Evolutionary conservation across 129 eudicot genomes (phyloP), one percentile per base, ranked within the genome.

Genomic region (Artemisia tridentata): DNA sequence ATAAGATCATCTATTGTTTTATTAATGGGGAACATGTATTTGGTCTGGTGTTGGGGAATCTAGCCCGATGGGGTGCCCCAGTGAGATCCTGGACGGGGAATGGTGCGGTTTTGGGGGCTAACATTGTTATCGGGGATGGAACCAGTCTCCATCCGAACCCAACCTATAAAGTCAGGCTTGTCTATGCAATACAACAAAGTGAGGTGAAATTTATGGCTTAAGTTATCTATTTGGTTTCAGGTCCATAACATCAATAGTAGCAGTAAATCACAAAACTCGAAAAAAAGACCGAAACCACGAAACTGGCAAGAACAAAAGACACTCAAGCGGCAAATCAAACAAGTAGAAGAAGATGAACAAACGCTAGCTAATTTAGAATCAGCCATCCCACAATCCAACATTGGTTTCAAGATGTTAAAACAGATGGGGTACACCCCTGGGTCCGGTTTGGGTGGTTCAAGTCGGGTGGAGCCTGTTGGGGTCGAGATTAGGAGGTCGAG

Each of bases 401-500:
- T 93, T 17, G 99, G 99, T 13, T 93, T 87, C 79, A 93, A 89
- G 76, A 81, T 93, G 87, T 69, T 93, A 69, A 86, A 75, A 59
- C 91, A 93, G 72, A 93, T 93, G 99, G 99, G 99, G 2, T 93
- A 90, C 72, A 86, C 90, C 25, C 98, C 98, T 7, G 98, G 98
- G 34, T 77, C 85, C 2, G 90, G 88, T 55, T 67, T 89, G 63
- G 98, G 98, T 41, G 96, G 96, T 7, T 81, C 91, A n/a, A 97
- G 97, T 0, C 71, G 76, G 54, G 78, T 72, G 14, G 96, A 90
- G 69, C 99, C 97, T 0, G 84, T 93, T 20, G 88, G 87, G 54
- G 15, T 93, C 3, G 96, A 87, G 79, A 93, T 93, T 63, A 64
- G 96, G 79, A 76, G 99, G 80, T 75, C 91, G 13, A 81, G 99